Percentiles rank a stretch among this genome's conserved stretches.
These are phyloP conservation scores for Pichia sp. DNA, from an alignment of 1,139 yeast genomes.

Conservation along the genomic window DNA sequence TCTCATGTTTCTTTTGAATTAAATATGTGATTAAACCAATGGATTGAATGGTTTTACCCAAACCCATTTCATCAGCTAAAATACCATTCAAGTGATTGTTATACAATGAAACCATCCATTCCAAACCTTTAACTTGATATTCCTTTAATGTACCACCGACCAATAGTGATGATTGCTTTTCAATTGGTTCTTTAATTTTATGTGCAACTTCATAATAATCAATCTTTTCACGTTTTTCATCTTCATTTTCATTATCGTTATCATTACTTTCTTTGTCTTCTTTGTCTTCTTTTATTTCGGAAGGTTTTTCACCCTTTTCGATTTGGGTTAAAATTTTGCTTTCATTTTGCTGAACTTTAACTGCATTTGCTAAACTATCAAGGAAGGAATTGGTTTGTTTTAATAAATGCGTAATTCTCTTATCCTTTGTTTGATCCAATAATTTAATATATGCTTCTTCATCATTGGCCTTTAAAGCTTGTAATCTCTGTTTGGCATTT, in stretches of 20 bases:
- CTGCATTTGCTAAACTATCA: slow-evolving; percentile 72
- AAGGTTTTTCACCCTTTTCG: slow-evolving; percentile 29
- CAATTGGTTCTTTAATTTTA: slow-evolving; percentile 59
- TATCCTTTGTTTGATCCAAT: slow-evolving; percentile 76
- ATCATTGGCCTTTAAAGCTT: slow-evolving; percentile 76
- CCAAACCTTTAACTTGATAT: slow-evolving; percentile 87
- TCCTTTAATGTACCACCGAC: slow-evolving; percentile 90
- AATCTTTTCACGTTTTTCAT: slow-evolving; percentile 52
- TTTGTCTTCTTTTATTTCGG: slow-evolving; percentile 6
- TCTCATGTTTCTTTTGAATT: slow-evolving; percentile 58
- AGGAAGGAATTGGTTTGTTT: slow-evolving; percentile 72
- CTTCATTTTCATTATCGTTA: slow-evolving; percentile 33
- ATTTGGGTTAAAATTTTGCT: slow-evolving; percentile 32
- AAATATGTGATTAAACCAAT: slow-evolving; percentile 70
- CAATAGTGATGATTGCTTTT: slow-evolving; percentile 56
- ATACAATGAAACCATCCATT: slow-evolving; percentile 96
- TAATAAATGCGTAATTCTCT: slow-evolving; percentile 72
- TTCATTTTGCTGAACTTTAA: slow-evolving; percentile 64
- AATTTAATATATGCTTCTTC: slow-evolving; percentile 79
- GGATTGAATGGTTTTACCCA: slow-evolving; percentile 84
- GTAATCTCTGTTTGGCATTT: slow-evolving; percentile 79
- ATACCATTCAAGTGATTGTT: slow-evolving; percentile 94
- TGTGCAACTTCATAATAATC: slow-evolving; percentile 82
- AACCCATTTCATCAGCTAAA: slow-evolving; percentile 90
- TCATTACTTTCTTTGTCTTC: slow-evolving; percentile 6